Conservation (phyloP, 805 yeast genomes). For the Pichia cabralensis region DNA sequence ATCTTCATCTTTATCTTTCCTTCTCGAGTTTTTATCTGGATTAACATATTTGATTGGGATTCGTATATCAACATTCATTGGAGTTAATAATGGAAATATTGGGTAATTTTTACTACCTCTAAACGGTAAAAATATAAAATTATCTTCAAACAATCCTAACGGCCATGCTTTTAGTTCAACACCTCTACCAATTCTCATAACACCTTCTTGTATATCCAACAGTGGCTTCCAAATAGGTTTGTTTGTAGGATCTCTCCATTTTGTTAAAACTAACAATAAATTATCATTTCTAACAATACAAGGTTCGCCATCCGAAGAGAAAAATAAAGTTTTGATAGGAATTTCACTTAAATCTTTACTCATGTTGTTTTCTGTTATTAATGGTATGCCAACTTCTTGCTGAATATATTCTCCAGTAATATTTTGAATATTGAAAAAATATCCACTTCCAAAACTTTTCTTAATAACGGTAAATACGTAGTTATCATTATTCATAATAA, state of each 20-base stretch:
- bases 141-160: conserved; percentile 61
- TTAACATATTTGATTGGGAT: conserved; percentile 43
- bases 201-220: conserved; percentile 47
- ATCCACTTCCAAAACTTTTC: conserved; percentile 8
- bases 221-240: conserved; percentile 87
- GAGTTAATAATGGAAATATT: conserved; percentile 73
- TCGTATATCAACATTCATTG: conserved; percentile 63
- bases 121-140: conserved; percentile 63
- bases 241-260: conserved; percentile 60
- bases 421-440: conserved; percentile 26
- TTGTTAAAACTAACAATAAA: conserved; percentile 54
- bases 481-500: conserved; percentile 54
- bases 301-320: conserved; percentile 85
- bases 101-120: conserved; percentile 63
- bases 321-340: conserved; percentile 57
- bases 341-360: conserved; percentile 6
- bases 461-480: conserved; percentile 41
- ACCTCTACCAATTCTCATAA: conserved; percentile 43
- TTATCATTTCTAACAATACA: conserved; percentile 76
- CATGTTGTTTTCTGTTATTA: conserved; percentile 12
- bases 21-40: conserved; percentile 10
- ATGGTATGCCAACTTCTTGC: conserved; percentile 37
- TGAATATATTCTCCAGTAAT: conserved; percentile 29
- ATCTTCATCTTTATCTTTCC: conserved; percentile 10
- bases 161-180: conserved; percentile 78